Conservation (phyloP, 441 rosid species). For the Aleurites moluccanus region DNA sequence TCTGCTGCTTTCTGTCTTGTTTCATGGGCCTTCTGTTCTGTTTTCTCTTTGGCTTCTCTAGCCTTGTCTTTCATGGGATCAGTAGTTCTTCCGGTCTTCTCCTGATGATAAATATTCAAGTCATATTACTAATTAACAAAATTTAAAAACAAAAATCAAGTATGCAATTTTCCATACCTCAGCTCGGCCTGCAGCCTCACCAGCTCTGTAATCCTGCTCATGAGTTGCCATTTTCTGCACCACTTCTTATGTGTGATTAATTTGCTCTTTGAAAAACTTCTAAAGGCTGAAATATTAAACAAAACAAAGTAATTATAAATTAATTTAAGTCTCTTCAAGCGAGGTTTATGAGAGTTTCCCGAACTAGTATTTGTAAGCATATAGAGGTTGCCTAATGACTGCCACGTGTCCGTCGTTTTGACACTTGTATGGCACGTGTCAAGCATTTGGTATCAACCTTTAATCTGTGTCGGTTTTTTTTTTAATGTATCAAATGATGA, state of each 20-base stretch:
- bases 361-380: conserved; percentile 12
- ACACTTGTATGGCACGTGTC: conserved; percentile 39
- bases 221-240: conserved; percentile 40
- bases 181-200: conserved; percentile 45
- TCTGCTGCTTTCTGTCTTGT: conserved; percentile 30
- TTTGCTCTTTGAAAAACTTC: too few species aligned
- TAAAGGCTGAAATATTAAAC: too few species aligned
- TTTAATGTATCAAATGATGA: neutral
- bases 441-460: neutral
- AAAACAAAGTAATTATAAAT: too few species aligned
- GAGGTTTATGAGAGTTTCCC: neutral
- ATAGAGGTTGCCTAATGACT: neutral
- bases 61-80: conserved; percentile 14
- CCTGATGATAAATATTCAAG: too few species aligned
- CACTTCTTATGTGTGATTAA: neutral
- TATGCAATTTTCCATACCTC: conserved; percentile 24
- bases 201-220: conserved; percentile 37
- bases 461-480: neutral
- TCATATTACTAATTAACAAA: too few species aligned
- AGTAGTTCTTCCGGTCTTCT: conserved; percentile 15
- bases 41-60: conserved; percentile 38
- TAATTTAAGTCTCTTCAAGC: too few species aligned
- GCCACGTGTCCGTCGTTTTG: conserved; percentile 27
- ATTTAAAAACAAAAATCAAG: neutral
- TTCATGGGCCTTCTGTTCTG: conserved; percentile 29